Conservation (phyloP, 202 grass and related monocot species). For the Zoysia matrella region DNA sequence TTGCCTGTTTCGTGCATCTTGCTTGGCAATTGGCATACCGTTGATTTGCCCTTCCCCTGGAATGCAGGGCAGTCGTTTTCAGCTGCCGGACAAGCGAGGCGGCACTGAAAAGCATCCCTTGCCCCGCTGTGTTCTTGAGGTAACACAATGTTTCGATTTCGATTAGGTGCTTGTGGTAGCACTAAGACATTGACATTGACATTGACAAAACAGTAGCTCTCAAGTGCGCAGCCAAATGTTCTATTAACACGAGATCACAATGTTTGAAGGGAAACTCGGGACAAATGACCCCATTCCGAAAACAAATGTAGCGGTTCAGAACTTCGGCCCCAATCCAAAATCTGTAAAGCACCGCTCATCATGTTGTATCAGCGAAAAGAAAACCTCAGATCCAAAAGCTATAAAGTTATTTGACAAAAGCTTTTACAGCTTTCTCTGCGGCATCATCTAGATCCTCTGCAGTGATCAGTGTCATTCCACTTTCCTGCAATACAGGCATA, state of each 20-base stretch:
- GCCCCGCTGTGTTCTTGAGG: too few species aligned
- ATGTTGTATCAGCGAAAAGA: conserved; percentile 26
- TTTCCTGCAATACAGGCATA: conserved; percentile 68
- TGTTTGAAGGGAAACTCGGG: conserved; percentile 5
- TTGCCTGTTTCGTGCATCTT: conserved; percentile 13
- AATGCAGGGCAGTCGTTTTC: not conserved
- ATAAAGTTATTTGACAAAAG: conserved; percentile 56
- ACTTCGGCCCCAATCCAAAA: conserved; percentile 27
- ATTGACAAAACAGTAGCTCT: conserved; percentile 21
- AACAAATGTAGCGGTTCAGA: conserved; percentile 32
- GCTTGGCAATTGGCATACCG: not conserved
- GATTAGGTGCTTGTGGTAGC: not conserved
- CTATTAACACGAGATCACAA: conserved; percentile 55
- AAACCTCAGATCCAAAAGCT: conserved; percentile 33
- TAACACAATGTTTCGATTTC: too few species aligned
- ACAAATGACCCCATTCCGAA: conserved; percentile 36
- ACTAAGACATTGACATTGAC: not conserved
- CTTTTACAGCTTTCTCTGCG: conserved; percentile 90
- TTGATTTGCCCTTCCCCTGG: not conserved
- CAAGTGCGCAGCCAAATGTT: conserved; percentile 27
- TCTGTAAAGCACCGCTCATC: conserved; percentile 44
- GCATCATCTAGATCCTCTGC: conserved; percentile 98
- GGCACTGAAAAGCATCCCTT: too few species aligned
- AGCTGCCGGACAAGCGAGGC: too few species aligned
- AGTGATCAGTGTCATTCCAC: conserved; percentile 90